Percentiles rank a stretch among this genome's conserved stretches.
Evolutionary conservation across 257 asterid species (phyloP).

Genomic region (Lavandula angustifolia): DNA sequence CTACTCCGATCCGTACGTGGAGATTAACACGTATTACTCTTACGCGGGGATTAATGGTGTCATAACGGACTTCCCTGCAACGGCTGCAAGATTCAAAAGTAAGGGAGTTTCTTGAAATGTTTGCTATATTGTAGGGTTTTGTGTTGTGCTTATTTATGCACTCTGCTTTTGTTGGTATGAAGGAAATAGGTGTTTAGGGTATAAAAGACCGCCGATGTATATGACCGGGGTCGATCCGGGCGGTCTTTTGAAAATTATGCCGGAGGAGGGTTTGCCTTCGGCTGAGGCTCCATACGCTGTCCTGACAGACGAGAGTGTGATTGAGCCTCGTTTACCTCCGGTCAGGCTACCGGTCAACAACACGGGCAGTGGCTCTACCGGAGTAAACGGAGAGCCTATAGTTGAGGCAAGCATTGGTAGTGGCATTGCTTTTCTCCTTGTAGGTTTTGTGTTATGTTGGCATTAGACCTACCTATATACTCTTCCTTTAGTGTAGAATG

Average conservation of each 20-base stretch:
- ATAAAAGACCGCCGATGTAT: constrained; percentile 45
- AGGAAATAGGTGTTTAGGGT: constrained; percentile 79
- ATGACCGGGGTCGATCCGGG: constrained; percentile 66
- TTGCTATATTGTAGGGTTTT: too few species aligned
- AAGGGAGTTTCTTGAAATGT: too few species aligned
- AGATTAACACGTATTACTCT: constrained; percentile 46
- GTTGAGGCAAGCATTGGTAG: constrained; percentile 46
- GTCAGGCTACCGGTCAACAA: constrained; percentile 32
- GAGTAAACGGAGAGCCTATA: constrained; percentile 54
- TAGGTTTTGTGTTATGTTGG: constrained; percentile 38
- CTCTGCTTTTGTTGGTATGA: too few species aligned
- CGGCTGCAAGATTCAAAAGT: constrained; percentile 79
- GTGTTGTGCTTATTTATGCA: too few species aligned
- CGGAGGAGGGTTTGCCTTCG: constrained; percentile 46
- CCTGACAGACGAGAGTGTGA: constrained; percentile 52
- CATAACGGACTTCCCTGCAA: constrained; percentile 68
- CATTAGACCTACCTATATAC: too few species aligned
- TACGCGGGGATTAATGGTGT: constrained; percentile 50
- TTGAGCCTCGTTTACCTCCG: constrained; percentile 75
- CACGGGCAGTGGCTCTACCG: constrained; percentile 35
- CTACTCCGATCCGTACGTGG: constrained; percentile 71
- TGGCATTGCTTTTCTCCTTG: constrained; percentile 48
- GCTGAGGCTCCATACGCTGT: constrained; percentile 69
- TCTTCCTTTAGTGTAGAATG: too few species aligned
- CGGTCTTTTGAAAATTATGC: constrained; percentile 46